These are phyloP conservation scores for Galerina marginata DNA, from an alignment of 768 basidiomycete genomes.

Conservation along the genomic window DNA sequence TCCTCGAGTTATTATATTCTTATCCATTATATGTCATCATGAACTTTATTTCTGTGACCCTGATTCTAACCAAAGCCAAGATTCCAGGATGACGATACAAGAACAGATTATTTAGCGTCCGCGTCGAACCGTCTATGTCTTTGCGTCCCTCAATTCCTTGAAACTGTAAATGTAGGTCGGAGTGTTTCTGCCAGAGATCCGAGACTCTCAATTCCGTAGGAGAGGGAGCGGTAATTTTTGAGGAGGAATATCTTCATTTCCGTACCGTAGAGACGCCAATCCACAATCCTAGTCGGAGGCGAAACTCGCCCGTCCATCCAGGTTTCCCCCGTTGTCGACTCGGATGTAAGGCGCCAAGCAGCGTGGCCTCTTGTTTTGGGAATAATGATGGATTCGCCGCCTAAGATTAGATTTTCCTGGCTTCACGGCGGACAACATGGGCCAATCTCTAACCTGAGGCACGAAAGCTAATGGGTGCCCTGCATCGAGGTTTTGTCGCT, in stretches of 20 bases:
- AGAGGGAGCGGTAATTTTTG: background rate
- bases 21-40: too few relatives aligned
- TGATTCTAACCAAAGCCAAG: too few relatives aligned
- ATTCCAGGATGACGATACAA: too few relatives aligned
- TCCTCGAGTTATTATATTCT: too few relatives aligned
- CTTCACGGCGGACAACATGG: background rate
- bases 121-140: too few relatives aligned
- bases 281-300: constrained; percentile 3
- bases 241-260: background rate
- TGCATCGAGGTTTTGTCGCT: constrained; percentile 3
- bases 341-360: constrained; percentile 9
- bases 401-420: background rate
- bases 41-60: too few relatives aligned
- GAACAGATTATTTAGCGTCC: too few relatives aligned
- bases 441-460: background rate
- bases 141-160: too few relatives aligned
- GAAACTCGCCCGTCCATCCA: constrained; percentile 6
- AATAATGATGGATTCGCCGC: constrained; percentile 6
- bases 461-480: background rate
- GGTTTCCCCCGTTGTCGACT: background rate
- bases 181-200: too few relatives aligned
- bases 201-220: too few relatives aligned
- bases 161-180: too few relatives aligned
- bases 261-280: background rate
- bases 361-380: constrained; percentile 7